Evolutionary conservation across 495 filamentous ascomycete species (phyloP).

Genomic region (Penicillium taxi): DNA sequence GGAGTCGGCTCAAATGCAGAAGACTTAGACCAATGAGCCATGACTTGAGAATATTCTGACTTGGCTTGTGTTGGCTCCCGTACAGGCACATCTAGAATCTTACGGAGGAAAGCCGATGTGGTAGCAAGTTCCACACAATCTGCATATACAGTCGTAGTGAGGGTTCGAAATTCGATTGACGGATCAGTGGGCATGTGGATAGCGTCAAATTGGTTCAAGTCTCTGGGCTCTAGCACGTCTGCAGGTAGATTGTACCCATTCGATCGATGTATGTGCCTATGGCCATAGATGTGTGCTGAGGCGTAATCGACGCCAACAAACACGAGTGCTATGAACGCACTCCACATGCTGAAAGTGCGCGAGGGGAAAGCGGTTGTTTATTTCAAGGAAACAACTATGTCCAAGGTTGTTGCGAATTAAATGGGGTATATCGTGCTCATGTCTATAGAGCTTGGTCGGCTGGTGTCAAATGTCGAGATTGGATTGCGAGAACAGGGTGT

Average conservation of each 20-base stretch:
- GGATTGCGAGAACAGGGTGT: not conserved
- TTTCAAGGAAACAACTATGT: too few relatives aligned
- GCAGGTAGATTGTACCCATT: conserved; percentile 7
- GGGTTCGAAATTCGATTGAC: conserved; percentile 15
- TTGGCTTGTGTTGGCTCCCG: too few relatives aligned
- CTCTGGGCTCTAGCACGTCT: conserved; percentile 4
- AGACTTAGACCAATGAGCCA: too few relatives aligned
- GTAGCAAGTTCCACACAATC: too few relatives aligned
- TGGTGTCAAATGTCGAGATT: conserved; percentile 4
- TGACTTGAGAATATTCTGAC: too few relatives aligned
- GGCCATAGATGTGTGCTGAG: conserved; percentile 16
- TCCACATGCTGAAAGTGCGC: conserved; percentile 18
- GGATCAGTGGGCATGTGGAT: conserved; percentile 9
- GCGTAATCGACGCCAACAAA: conserved; percentile 14
- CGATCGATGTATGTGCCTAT: conserved; percentile 10
- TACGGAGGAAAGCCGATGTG: too few relatives aligned
- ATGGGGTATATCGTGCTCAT: not conserved
- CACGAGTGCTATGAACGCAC: conserved; percentile 15
- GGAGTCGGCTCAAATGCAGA: conserved; percentile 7
- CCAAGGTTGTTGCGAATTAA: not conserved
- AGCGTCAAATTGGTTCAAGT: conserved; percentile 3
- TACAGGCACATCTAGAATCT: too few relatives aligned
- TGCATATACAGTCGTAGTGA: conserved; percentile 22
- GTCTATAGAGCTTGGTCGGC: conserved; percentile 1
- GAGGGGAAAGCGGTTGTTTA: too few relatives aligned